A percentile compares a stretch with the other conserved stretches of the same genome.
Conservation (phyloP, 2,329 filamentous ascomycete genomes). For the Exophiala sp. region DNA sequence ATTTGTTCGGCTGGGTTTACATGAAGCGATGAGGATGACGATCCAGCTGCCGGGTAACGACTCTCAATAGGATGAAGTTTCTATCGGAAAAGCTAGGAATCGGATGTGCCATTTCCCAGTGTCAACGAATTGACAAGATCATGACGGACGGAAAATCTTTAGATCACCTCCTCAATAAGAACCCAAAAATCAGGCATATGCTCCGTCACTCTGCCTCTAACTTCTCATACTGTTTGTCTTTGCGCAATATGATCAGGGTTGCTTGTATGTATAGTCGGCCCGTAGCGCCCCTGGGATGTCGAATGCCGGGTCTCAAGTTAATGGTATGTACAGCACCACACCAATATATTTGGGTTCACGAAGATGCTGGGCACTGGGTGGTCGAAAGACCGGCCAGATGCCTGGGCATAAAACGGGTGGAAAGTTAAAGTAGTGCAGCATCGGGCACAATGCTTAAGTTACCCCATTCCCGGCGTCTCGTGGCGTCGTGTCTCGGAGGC, state of each 20-base stretch:
- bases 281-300: too few relatives aligned
- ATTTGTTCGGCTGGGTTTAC: slow-evolving; percentile 14
- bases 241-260: too few relatives aligned
- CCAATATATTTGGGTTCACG: too few relatives aligned
- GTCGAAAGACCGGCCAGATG: too few relatives aligned
- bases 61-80: not conserved
- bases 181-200: not conserved
- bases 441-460: too few relatives aligned
- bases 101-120: not conserved
- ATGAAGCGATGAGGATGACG: not conserved
- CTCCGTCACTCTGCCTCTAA: not conserved
- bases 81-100: not conserved
- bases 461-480: slow-evolving; percentile 1
- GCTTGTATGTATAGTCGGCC: too few relatives aligned
- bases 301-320: too few relatives aligned
- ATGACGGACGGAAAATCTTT: not conserved
- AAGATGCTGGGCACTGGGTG: too few relatives aligned
- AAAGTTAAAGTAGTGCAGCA: too few relatives aligned
- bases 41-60: not conserved
- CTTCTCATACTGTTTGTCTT: too few relatives aligned
- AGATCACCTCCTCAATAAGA: not conserved
- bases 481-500: slow-evolving; percentile 21
- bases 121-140: not conserved
- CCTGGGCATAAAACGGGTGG: too few relatives aligned
- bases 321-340: too few relatives aligned